A percentile compares a stretch with the other conserved stretches of the same genome.
Conservation (phyloP, 345 rosid species). For the Camelina neglecta region DNA sequence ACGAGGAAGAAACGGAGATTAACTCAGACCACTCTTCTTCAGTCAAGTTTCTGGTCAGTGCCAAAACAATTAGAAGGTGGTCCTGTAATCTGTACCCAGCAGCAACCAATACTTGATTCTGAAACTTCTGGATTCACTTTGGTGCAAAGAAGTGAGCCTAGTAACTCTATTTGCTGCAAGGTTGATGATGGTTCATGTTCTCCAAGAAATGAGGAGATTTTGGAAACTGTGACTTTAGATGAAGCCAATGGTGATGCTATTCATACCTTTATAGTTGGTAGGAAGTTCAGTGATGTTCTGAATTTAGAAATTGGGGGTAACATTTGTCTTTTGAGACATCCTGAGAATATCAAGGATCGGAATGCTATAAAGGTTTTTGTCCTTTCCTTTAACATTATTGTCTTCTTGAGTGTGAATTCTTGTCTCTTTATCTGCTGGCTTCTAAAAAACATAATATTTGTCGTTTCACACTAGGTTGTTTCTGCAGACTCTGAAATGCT, state of each 20-base stretch:
- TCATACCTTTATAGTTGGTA: constrained; percentile 85
- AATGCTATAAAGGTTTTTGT: constrained; percentile 74
- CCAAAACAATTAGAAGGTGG: constrained; percentile 35
- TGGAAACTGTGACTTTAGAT: constrained; percentile 25
- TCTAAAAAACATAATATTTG: not conserved
- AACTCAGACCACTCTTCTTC: constrained; percentile 81
- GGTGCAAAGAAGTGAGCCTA: constrained; percentile 24
- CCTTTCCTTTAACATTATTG: constrained; percentile 21
- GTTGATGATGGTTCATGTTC: constrained; percentile 42
- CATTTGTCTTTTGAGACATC: constrained; percentile 71
- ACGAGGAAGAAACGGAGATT: constrained; percentile 71
- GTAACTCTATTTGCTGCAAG: constrained; percentile 27
- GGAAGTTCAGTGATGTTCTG: constrained; percentile 70
- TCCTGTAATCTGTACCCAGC: not conserved
- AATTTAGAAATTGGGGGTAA: constrained; percentile 52
- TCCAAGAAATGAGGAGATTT: constrained; percentile 32
- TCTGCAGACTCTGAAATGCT: constrained; percentile 62
- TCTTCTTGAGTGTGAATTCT: constrained; percentile 13
- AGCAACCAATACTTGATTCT: constrained; percentile 21
- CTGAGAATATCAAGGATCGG: constrained; percentile 69
- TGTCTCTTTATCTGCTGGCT: constrained; percentile 10
- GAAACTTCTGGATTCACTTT: constrained; percentile 15
- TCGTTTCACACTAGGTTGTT: constrained; percentile 60
- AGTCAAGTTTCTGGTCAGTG: constrained; percentile 55
- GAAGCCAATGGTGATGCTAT: constrained; percentile 49